A percentile compares a stretch with the other conserved stretches of the same genome.
These are phyloP conservation scores for Glarea lozoyensis DNA, from an alignment of 495 filamentous ascomycete species.

Conservation along the genomic window DNA sequence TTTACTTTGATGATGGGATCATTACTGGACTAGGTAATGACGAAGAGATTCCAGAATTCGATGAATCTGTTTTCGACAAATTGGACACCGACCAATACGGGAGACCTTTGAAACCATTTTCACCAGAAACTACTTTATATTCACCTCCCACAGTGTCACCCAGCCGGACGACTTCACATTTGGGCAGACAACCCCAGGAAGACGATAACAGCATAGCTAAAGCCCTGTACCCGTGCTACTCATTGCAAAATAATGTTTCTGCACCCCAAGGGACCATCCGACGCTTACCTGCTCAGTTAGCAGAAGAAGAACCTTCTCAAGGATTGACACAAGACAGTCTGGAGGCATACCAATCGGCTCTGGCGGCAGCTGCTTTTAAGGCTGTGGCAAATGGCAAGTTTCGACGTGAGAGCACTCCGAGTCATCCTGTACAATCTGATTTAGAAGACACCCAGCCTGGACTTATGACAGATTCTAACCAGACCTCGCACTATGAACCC, in stretches of 20 bases:
- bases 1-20: constrained; percentile 77
- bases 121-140: constrained; percentile 22
- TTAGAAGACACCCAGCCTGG: constrained; percentile 23
- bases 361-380: constrained; percentile 67
- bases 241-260: constrained; percentile 2
- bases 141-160: constrained; percentile 14
- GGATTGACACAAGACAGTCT: constrained; percentile 45
- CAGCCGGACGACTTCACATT: constrained; percentile 7
- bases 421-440: constrained; percentile 20
- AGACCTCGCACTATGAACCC: constrained; percentile 25
- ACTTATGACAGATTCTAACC: constrained; percentile 26
- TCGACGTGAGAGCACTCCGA: constrained; percentile 36
- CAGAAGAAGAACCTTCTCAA: neutral
- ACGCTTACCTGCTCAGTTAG: neutral
- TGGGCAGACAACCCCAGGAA: constrained; percentile 5
- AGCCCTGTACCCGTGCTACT: constrained; percentile 2
- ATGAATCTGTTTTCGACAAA: constrained; percentile 73
- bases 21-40: constrained; percentile 42
- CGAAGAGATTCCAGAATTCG: constrained; percentile 48
- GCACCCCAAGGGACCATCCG: no score
- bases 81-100: constrained; percentile 48
- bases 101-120: constrained; percentile 42
- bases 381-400: constrained; percentile 65
- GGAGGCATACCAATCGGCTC: constrained; percentile 68
- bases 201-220: neutral